Evolutionary conservation across 495 filamentous ascomycete species (phyloP), one percentile per base, ranked within the genome.

Genomic region (Talaromyces nanjingensis): DNA sequence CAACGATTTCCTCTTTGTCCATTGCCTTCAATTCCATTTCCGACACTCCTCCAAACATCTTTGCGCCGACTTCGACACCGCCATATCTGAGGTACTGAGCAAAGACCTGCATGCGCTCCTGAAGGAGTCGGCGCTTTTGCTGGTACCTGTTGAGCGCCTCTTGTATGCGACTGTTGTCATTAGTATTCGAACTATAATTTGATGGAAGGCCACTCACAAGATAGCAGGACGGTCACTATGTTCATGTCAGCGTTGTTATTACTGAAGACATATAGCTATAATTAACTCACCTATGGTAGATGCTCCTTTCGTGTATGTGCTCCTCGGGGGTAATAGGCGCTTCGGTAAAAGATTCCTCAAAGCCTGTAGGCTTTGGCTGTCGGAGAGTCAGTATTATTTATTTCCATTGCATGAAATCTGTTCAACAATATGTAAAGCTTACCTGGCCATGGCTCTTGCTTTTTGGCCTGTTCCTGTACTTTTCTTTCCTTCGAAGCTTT

Each of bases 111-210:
- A 81, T 74, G 60, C 85, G 83, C 3, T 80, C 72, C 11, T 75
- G 70, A 62, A 91, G 84, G 61, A 96, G 80, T 62, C 89, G 91
- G 25, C 92, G 90, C 45, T 85, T 87, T 49, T 81, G 78, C 64
- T 87, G 80, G 78, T 87, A 99, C 8, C 91, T 89, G 64, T 91
- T 87, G 34, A 98, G 87, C 45, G 90, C 94, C 64, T 85, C 86
- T 71, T 98, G 88, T 18, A 98, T 90, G 49, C 94, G 92, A 53
- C 87, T 89, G 37, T 53, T 59, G 49, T 37, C 2, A 25, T 27
- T 56, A 54, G 42, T 22, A 59, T 63, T 39, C 33, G 31, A 45
- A 34, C 2, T 11, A 11, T 49, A 4, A 34, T 18, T 22, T 20
- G 37, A 47, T 54, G 1, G 1, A 4, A 25, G 24, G 22, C 18